Percentiles rank a stretch among this genome's conserved stretches.
Conservation (phyloP, 306 rosid genomes). For the Sindora glabra region DNA sequence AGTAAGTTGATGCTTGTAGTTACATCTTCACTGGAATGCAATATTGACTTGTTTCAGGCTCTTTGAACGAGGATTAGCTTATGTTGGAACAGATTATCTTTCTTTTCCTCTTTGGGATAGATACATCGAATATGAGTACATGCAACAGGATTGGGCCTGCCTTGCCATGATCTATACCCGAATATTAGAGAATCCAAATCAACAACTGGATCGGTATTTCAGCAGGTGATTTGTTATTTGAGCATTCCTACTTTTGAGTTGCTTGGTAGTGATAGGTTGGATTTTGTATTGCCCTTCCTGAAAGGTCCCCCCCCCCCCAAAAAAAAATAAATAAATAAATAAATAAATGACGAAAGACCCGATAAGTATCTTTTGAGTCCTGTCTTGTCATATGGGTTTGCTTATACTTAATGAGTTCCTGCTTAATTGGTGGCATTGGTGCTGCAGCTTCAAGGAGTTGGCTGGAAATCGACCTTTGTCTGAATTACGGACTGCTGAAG, state of each 20-base stretch:
- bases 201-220: conserved; percentile 86
- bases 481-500: conserved; percentile 70
- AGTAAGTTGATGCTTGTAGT: conserved; percentile 27
- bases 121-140: conserved; percentile 91
- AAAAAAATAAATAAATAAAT: no score
- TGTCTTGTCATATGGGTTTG: no score
- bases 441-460: conserved; percentile 83
- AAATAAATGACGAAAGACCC: no score
- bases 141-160: conserved; percentile 94
- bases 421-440: conserved; percentile 20
- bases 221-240: conserved; percentile 53
- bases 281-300: not conserved
- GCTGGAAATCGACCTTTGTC: conserved; percentile 80
- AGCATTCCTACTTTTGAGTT: not conserved
- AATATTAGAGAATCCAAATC: conserved; percentile 90
- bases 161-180: conserved; percentile 87
- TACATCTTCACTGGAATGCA: conserved; percentile 27
- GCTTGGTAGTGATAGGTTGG: not conserved
- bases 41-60: conserved; percentile 61
- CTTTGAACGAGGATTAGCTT: conserved; percentile 89
- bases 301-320: not conserved
- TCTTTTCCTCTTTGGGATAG: conserved; percentile 96
- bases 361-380: not conserved
- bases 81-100: conserved; percentile 95
- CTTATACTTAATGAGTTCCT: no score